Conservation (phyloP, 2,329 filamentous ascomycete species). For the Aureobasidium sp. region DNA sequence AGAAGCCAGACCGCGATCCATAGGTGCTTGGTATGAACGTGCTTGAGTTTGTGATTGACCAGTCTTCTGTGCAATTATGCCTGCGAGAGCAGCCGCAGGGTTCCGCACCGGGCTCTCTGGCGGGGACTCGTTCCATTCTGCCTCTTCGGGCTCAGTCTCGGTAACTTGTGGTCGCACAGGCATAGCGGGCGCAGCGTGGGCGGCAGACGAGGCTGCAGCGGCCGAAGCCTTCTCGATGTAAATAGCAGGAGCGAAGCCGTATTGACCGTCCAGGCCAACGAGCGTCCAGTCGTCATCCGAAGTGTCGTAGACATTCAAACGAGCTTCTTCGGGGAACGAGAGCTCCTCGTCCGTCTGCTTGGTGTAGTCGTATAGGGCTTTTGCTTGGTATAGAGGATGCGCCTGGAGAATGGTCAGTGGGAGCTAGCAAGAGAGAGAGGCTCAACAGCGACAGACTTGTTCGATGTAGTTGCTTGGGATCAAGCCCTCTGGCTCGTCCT, state of each 20-base stretch:
- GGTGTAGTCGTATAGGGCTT: constrained; percentile 95
- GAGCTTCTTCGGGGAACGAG: constrained; percentile 83
- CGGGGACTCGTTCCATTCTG: constrained; percentile 38
- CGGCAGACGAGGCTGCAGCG: constrained; percentile 39
- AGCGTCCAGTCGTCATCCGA: constrained; percentile 96
- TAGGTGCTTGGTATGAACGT: constrained; percentile 15
- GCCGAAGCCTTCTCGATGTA: constrained; percentile 70
- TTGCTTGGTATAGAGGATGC: constrained; percentile 60
- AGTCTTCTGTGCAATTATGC: constrained; percentile 42
- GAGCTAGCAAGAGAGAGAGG: not conserved
- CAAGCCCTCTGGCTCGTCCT: constrained; percentile 82
- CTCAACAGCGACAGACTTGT: constrained; percentile 54
- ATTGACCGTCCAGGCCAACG: constrained; percentile 75
- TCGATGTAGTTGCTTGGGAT: constrained; percentile 94
- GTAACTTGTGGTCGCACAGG: constrained; percentile 31
- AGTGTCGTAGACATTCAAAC: constrained; percentile 76
- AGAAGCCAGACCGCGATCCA: constrained; percentile 32
- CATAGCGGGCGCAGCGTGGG: constrained; percentile 28
- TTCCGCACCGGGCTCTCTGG: constrained; percentile 30
- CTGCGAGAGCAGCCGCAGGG: constrained; percentile 52
- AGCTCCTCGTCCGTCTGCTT: constrained; percentile 96
- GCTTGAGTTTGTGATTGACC: constrained; percentile 26
- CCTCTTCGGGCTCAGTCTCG: constrained; percentile 27
- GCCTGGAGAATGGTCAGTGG: constrained; percentile 41
- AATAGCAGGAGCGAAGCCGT: constrained; percentile 89